Percentiles rank a stretch among this genome's conserved stretches.
These are phyloP conservation scores for Euryodendron excelsum DNA, from an alignment of 148 eudicot genomes.

Conservation along the genomic window DNA sequence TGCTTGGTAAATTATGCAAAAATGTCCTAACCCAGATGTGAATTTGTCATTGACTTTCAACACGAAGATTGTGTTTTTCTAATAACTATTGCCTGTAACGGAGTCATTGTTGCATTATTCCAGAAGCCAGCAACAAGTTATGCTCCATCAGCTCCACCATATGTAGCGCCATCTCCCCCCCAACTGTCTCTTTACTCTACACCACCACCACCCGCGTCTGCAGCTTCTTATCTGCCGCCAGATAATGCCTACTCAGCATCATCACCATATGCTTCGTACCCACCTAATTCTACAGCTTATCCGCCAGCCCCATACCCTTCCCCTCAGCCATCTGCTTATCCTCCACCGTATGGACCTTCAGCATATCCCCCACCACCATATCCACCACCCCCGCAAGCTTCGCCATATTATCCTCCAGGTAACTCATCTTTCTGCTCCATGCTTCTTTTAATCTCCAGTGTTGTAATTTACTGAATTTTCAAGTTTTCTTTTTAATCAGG, in stretches of 20 bases:
- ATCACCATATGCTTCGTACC: slow-evolving; percentile 38
- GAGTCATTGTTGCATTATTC: slow-evolving; percentile 4
- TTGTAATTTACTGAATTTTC: not conserved
- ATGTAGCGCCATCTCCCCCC: slow-evolving; percentile 36
- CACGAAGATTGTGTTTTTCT: not conserved
- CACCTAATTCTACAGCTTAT: slow-evolving; percentile 40
- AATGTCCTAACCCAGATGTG: not conserved
- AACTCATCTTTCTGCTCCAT: slow-evolving; percentile 1
- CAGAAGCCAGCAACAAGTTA: slow-evolving; percentile 54
- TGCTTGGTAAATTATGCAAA: not conserved
- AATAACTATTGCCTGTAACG: not conserved
- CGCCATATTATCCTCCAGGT: slow-evolving; percentile 40
- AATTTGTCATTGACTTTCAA: not conserved
- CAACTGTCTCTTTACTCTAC: slow-evolving; percentile 43
- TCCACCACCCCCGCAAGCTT: slow-evolving; percentile 41
- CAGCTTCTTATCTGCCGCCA: slow-evolving; percentile 24
- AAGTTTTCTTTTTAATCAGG: slow-evolving; percentile 23
- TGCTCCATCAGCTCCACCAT: slow-evolving; percentile 64
- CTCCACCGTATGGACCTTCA: slow-evolving; percentile 40
- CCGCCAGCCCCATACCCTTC: slow-evolving; percentile 47
- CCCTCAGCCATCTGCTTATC: slow-evolving; percentile 38
- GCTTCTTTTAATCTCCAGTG: not conserved
- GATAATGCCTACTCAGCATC: slow-evolving; percentile 32
- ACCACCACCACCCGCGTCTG: slow-evolving; percentile 38
- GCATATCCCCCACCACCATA: slow-evolving; percentile 35